A percentile compares a stretch with the other conserved stretches of the same genome.
Conservation (phyloP, 2,329 filamentous ascomycete species). For the Pseudogymnoascus sp. region DNA sequence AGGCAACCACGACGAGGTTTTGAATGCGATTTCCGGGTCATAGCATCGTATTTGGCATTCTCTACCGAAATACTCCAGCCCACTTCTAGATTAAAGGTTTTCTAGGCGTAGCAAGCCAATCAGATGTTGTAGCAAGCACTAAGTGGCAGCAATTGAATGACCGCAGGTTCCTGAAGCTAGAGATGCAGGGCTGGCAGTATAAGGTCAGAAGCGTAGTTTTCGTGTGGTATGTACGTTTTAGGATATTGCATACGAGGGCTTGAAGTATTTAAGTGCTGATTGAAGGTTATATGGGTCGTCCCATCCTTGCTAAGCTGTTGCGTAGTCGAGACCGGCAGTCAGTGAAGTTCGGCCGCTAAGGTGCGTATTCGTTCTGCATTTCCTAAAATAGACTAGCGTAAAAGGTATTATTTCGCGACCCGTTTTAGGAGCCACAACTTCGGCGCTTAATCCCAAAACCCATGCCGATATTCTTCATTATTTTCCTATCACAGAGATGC, state of each 20-base stretch:
- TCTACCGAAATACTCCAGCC: background rate
- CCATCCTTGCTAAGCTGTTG: background rate
- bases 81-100: background rate
- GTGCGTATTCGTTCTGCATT: background rate
- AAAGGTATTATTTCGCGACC: background rate
- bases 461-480: background rate
- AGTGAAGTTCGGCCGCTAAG: background rate
- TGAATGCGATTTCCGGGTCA: constrained; percentile 22
- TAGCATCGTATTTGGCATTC: background rate
- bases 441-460: background rate
- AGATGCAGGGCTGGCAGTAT: background rate
- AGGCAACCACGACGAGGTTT: constrained; percentile 28
- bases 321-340: background rate
- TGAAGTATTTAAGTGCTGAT: background rate
- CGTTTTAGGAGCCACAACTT: background rate
- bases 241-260: background rate
- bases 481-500: background rate
- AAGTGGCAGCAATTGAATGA: background rate
- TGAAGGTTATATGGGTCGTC: background rate
- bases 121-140: background rate
- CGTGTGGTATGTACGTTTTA: background rate
- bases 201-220: background rate
- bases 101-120: background rate
- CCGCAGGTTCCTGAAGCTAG: background rate
- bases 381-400: background rate